Evolutionary conservation across 495 filamentous ascomycete genomes (phyloP).

Genomic region (Zalerion maritima): DNA sequence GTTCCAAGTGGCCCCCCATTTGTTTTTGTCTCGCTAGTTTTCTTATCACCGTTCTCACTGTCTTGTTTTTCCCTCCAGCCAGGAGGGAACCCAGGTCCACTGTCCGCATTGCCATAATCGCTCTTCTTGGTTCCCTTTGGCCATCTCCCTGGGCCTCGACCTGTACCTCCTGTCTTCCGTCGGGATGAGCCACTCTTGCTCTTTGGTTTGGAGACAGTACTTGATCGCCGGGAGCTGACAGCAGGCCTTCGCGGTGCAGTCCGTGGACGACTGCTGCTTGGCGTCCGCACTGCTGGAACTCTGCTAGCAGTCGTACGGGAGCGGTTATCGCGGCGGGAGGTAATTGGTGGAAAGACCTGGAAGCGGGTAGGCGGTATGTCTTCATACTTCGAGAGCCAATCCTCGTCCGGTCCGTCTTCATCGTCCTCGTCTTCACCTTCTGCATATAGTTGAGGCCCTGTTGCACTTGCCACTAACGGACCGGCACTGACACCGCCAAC

Average conservation of each 20-base stretch:
- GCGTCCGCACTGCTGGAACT: slow-evolving; percentile 16
- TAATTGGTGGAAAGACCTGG: slow-evolving; percentile 73
- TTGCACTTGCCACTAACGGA: no score
- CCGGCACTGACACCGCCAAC: no score
- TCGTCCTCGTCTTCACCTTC: slow-evolving; percentile 16
- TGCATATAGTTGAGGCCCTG: no score
- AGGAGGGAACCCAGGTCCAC: slow-evolving; percentile 39
- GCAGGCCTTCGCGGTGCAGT: slow-evolving; percentile 13
- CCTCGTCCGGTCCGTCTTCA: slow-evolving; percentile 15
- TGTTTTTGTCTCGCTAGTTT: no score
- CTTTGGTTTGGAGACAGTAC: slow-evolving; percentile 14
- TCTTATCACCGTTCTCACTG: no score
- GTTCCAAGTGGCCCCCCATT: no score
- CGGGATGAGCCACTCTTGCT: slow-evolving; percentile 19
- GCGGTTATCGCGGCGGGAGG: slow-evolving; percentile 19
- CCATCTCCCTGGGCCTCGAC: slow-evolving; percentile 35
- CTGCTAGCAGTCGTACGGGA: slow-evolving; percentile 16
- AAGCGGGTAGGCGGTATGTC: slow-evolving; percentile 66
- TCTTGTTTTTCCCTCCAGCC: slow-evolving; percentile 20
- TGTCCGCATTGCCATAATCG: slow-evolving; percentile 41
- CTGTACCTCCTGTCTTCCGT: slow-evolving; percentile 37
- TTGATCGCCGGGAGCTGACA: slow-evolving; percentile 11
- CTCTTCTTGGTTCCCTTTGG: slow-evolving; percentile 42
- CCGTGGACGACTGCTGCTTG: slow-evolving; percentile 10
- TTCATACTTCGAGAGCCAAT: slow-evolving; percentile 26